A percentile compares a stretch with the other conserved stretches of the same genome.
Evolutionary conservation across 2,329 filamentous ascomycete genomes (phyloP).

Genomic region (Microthyrium microscopicum): DNA sequence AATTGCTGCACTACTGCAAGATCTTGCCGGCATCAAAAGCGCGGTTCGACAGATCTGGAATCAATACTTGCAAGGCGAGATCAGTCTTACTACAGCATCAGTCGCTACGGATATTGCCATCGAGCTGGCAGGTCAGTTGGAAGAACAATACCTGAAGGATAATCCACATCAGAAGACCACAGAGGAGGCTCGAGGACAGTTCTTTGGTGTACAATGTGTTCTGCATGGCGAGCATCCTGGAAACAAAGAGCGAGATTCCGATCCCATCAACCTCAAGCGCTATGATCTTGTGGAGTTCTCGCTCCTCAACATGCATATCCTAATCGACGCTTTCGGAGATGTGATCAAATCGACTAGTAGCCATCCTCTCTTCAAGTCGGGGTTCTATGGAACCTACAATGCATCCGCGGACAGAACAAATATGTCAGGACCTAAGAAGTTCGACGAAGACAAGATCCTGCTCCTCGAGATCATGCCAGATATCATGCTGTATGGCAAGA

Average conservation of each 20-base stretch:
- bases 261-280: conserved; percentile 2
- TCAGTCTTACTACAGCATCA: conserved; percentile 4
- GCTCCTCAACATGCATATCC: no score
- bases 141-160: conserved; percentile 9
- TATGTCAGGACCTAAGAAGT: conserved; percentile 17
- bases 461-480: conserved; percentile 16
- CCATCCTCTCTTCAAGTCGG: conserved; percentile 15
- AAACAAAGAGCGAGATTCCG: background rate
- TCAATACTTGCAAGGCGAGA: background rate
- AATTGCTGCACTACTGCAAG: conserved; percentile 6
- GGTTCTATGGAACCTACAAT: conserved; percentile 17
- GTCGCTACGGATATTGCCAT: conserved; percentile 8
- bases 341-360: conserved; percentile 12
- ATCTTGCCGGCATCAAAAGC: conserved; percentile 6
- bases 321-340: conserved; percentile 11
- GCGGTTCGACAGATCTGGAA: conserved; percentile 4
- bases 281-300: conserved; percentile 1
- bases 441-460: conserved; percentile 20
- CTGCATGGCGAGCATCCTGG: background rate
- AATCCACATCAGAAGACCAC: conserved; percentile 3
- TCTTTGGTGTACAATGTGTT: conserved; percentile 3
- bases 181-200: conserved; percentile 1
- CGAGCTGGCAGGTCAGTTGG: conserved; percentile 5
- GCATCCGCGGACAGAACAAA: conserved; percentile 14
- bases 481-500: conserved; percentile 13